Conservation (phyloP, 2,329 filamentous ascomycete species). For the Fusarium pilosicola region DNA sequence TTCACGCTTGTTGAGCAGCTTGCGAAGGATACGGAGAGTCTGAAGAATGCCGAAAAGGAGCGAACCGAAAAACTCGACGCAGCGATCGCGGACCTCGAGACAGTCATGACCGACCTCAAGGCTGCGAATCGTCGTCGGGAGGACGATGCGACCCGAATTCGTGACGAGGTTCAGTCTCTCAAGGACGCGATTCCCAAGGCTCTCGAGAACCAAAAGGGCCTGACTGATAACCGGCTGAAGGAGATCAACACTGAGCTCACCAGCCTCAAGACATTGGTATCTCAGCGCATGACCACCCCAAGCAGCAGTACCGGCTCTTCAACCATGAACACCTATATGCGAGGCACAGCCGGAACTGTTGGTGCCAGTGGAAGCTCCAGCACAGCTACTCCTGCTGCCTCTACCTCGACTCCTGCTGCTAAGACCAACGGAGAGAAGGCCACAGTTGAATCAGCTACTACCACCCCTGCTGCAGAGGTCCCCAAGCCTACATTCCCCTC, state of each 20-base stretch:
- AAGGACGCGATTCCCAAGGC: slow-evolving; percentile 90
- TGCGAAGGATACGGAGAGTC: slow-evolving; percentile 84
- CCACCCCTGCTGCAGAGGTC: slow-evolving; percentile 45
- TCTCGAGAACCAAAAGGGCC: slow-evolving; percentile 86
- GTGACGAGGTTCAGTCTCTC: slow-evolving; percentile 84
- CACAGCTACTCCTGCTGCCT: slow-evolving; percentile 40
- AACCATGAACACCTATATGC: slow-evolving; percentile 40
- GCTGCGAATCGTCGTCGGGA: slow-evolving; percentile 82
- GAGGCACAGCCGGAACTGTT: slow-evolving; percentile 33
- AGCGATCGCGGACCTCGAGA: slow-evolving; percentile 85
- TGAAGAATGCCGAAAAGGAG: slow-evolving; percentile 87
- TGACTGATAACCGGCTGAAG: slow-evolving; percentile 80
- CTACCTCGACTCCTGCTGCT: slow-evolving; percentile 32
- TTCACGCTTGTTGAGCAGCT: slow-evolving; percentile 94
- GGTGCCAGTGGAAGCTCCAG: neutral
- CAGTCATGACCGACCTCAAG: slow-evolving; percentile 83
- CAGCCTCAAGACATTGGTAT: slow-evolving; percentile 89
- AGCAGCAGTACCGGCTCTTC: slow-evolving; percentile 43
- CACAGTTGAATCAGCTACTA: slow-evolving; percentile 37
- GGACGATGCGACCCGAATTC: slow-evolving; percentile 85
- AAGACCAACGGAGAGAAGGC: slow-evolving; percentile 45
- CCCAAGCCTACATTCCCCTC: slow-evolving; percentile 45
- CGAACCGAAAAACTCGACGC: slow-evolving; percentile 85
- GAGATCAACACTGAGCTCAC: slow-evolving; percentile 89
- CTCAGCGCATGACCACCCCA: slow-evolving; percentile 65